Conservation (phyloP, 2,329 filamentous ascomycete species). For the Drechslera avenae region DNA sequence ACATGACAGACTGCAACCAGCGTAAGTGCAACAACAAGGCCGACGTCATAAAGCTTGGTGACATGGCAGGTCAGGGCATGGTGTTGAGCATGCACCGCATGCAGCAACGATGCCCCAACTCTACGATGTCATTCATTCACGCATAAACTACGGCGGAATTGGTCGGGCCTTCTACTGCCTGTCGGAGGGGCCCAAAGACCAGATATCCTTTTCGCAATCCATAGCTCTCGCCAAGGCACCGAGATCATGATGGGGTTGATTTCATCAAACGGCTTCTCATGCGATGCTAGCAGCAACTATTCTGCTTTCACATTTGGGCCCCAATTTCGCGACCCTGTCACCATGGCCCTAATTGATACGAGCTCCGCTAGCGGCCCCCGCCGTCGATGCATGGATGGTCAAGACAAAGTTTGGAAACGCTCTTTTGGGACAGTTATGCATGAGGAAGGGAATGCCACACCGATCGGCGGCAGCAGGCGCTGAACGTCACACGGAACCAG, state of each 20-base stretch:
- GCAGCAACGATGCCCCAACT: no score
- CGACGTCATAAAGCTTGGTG: no score
- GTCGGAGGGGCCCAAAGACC: neutral
- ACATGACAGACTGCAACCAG: no score
- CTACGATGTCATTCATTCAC: no score
- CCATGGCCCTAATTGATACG: neutral
- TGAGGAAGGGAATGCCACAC: slow-evolving; percentile 5
- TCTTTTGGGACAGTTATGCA: slow-evolving; percentile 2
- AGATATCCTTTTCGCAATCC: slow-evolving; percentile 1
- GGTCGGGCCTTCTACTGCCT: neutral
- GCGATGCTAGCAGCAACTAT: neutral
- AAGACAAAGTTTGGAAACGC: slow-evolving; percentile 2
- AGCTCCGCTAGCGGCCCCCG: neutral
- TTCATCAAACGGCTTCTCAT: neutral
- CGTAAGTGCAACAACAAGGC: no score
- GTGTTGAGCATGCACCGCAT: no score
- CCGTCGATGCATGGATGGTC: slow-evolving; percentile 3
- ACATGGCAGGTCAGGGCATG: no score
- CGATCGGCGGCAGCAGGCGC: slow-evolving; percentile 4
- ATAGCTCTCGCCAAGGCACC: slow-evolving; percentile 1
- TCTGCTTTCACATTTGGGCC: neutral
- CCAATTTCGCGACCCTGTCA: neutral
- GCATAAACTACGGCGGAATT: neutral
- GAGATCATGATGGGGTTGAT: neutral
- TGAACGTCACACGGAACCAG: slow-evolving; percentile 8